A percentile compares a stretch with the other conserved stretches of the same genome.
These are phyloP conservation scores for Leptomonas seymouri DNA, from an alignment of 208 protist species.

Conservation along the genomic window DNA sequence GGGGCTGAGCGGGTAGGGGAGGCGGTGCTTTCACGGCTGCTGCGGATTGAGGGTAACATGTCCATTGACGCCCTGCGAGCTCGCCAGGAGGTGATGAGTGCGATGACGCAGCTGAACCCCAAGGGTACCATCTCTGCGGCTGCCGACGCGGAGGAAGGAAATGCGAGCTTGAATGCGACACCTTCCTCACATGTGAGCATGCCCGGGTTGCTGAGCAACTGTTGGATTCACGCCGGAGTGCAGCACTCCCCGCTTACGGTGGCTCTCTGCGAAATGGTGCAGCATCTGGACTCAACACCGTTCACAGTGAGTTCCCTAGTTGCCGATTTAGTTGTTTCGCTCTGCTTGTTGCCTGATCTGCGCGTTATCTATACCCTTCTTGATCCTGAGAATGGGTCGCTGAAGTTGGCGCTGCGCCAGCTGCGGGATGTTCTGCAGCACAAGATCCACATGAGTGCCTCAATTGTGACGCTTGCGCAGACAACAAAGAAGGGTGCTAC, in stretches of 20 bases:
- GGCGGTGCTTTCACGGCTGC: slow-evolving; percentile 54
- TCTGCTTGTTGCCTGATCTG: slow-evolving; percentile 66
- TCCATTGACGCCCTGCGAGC: slow-evolving; percentile 31
- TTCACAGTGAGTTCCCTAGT: slow-evolving; percentile 48
- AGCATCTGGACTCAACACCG: slow-evolving; percentile 41
- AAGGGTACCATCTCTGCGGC: neutral
- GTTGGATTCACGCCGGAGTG: slow-evolving; percentile 55
- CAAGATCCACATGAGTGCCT: slow-evolving; percentile 26
- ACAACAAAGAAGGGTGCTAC: slow-evolving; percentile 26
- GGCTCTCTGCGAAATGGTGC: slow-evolving; percentile 52
- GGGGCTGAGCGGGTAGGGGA: slow-evolving; percentile 39
- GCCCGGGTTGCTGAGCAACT: slow-evolving; percentile 18
- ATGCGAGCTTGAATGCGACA: no score
- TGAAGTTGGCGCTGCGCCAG: slow-evolving; percentile 43
- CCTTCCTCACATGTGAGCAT: neutral
- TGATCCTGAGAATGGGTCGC: slow-evolving; percentile 49
- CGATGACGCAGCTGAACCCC: slow-evolving; percentile 1
- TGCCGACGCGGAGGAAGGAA: neutral
- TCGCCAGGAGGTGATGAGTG: slow-evolving; percentile 27
- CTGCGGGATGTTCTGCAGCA: slow-evolving; percentile 32
- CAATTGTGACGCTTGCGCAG: slow-evolving; percentile 19
- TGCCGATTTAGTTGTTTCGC: slow-evolving; percentile 43
- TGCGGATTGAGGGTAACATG: slow-evolving; percentile 61
- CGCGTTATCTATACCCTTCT: slow-evolving; percentile 77
- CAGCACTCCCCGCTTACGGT: slow-evolving; percentile 41